Base-by-base conservation (phyloP, 768 basidiomycete species). In the Tricholoma terreum region DNA sequence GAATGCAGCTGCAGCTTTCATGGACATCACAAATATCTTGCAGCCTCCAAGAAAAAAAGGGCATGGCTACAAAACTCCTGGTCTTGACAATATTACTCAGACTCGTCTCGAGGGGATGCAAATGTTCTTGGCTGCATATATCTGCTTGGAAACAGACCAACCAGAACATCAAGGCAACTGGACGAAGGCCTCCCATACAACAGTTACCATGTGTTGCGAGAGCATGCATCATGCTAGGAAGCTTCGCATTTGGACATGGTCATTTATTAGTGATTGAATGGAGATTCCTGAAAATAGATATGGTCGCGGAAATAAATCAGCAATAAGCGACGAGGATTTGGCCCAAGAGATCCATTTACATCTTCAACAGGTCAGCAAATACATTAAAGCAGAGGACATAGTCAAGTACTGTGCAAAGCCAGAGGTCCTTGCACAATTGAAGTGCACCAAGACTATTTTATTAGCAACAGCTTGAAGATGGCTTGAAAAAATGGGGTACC, bases 311-410 rank as follows among this genome's bases (percentile, higher is more conserved):
- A n/a, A n/a, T n/a, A n/a, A n/a, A n/a, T n/a, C n/a, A n/a, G n/a
- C n/a, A n/a, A n/a, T n/a, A n/a, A n/a, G n/a, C n/a, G n/a, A n/a
- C n/a, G n/a, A n/a, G n/a, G n/a, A n/a, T n/a, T n/a, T n/a, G n/a
- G n/a, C n/a, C n/a, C n/a, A n/a, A n/a, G n/a, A n/a, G n/a, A n/a
- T n/a, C n/a, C n/a, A n/a, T n/a, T n/a, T n/a, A 30, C n/a, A 11
- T n/a, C n/a, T 33, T 7, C 31, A 33, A 10, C 31, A 33, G 31
- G 10, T 64, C 11, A 63, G 68, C 8, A 65, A 64, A 50, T 65
- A 61, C 24, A 58, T 69, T 15, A 34, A 51, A 6, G 63, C 67
- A 1, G 22, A 61, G 24, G 60, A 69, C n/a, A n/a, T n/a, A n/a
- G n/a, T n/a, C n/a, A n/a, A n/a, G n/a, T n/a, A n/a, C n/a, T n/a